These are phyloP conservation scores for Kodamaea fungicola DNA, from an alignment of 1,139 yeast species.

Conservation along the genomic window DNA sequence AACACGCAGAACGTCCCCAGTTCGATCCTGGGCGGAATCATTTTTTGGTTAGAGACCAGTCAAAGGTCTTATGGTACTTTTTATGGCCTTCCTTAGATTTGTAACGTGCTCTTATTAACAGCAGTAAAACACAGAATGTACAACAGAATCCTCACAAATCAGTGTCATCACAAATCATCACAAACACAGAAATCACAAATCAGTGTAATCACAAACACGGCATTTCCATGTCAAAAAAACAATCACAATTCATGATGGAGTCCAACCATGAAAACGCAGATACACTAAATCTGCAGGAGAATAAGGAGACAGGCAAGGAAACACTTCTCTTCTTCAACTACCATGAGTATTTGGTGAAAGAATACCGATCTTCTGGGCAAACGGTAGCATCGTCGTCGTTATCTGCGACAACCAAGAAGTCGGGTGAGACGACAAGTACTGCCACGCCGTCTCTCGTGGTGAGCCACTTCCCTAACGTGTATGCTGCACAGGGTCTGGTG, in stretches of 20 bases:
- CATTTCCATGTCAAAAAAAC: too few relatives aligned
- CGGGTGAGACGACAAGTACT: constrained; percentile 5
- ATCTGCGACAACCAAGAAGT: constrained; percentile 9
- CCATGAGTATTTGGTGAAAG: constrained; percentile 51
- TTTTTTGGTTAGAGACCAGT: too few relatives aligned
- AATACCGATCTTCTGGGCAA: constrained; percentile 20
- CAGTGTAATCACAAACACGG: too few relatives aligned
- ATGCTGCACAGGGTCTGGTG: constrained; percentile 24
- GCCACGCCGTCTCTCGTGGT: constrained; percentile 34
- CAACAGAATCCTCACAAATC: too few relatives aligned
- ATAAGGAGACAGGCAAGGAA: constrained; percentile 2
- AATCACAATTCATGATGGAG: too few relatives aligned
- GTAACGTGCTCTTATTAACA: too few relatives aligned
- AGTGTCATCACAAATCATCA: too few relatives aligned
- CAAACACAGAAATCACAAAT: too few relatives aligned
- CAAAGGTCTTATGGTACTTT: too few relatives aligned
- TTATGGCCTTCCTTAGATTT: too few relatives aligned
- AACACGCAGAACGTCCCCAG: constrained; percentile 99
- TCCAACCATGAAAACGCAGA: too few relatives aligned
- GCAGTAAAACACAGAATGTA: too few relatives aligned
- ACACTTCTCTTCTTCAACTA: constrained; percentile 54
- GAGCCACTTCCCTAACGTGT: constrained; percentile 65
- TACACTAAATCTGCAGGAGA: background rate
- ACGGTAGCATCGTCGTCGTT: constrained; percentile 9
- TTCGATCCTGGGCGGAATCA: constrained; percentile 99